A percentile compares a stretch with the other conserved stretches of the same genome.
These are phyloP conservation scores for Heracleum sosnowskyi DNA, from an alignment of 129 eudicot species.

Conservation along the genomic window DNA sequence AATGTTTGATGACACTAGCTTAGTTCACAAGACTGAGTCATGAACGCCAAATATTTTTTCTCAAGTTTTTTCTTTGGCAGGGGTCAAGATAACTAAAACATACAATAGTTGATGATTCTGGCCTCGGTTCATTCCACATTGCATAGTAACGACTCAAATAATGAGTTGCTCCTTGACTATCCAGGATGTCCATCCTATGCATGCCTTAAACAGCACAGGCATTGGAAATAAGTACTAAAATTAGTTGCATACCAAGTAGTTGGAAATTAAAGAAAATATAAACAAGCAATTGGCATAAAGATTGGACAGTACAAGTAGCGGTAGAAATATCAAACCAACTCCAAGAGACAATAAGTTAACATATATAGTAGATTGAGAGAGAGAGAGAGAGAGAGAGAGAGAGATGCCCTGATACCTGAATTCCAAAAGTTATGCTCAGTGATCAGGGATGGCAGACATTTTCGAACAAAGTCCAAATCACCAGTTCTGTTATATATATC, in stretches of 20 bases:
- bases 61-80: too few relatives aligned
- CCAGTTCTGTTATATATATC: slow-evolving; percentile 57
- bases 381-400: not conserved
- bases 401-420: slow-evolving; percentile 34
- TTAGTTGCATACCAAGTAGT: not conserved
- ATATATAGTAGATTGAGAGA: not conserved
- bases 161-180: slow-evolving; percentile 46
- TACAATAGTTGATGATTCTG: slow-evolving; percentile 86
- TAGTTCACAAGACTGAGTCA: not conserved
- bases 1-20: not conserved
- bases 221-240: not conserved
- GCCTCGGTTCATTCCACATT: slow-evolving; percentile 91
- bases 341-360: not conserved
- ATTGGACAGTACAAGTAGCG: not conserved
- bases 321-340: not conserved
- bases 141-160: slow-evolving; percentile 82
- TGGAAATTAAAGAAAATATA: not conserved
- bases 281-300: not conserved
- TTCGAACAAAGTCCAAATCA: slow-evolving; percentile 51
- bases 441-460: slow-evolving; percentile 64
- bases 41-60: not conserved
- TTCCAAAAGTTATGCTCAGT: slow-evolving; percentile 81
- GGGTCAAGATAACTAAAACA: slow-evolving; percentile 9
- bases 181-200: slow-evolving; percentile 64
- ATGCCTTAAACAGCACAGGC: slow-evolving; percentile 36